Base-by-base conservation (phyloP, 768 basidiomycete species). In the Trametes cingulata region DNA sequence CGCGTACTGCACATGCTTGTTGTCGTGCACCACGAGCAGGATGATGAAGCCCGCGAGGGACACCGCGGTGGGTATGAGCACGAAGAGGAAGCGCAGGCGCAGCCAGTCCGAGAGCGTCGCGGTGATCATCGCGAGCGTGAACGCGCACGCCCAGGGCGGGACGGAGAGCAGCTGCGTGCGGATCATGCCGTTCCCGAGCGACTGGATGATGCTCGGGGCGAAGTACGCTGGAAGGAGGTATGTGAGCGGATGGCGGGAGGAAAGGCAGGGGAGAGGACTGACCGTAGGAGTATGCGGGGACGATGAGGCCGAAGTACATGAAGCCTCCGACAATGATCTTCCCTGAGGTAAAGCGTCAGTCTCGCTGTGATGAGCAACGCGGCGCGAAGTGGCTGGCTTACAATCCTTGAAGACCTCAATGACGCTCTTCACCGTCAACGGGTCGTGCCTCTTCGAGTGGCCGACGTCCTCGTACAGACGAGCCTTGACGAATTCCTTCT, bases 261-360 rank as follows among this genome's bases (percentile, higher is more conserved):
- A 27, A 8, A 13, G 27, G 17, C 49, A 4, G 37, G 12, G 29
- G 8, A 19, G 13, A 15, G 41, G n/a, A 52, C 68, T 42, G 47
- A 71, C 70, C 68, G 46, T 71, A 71, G 27, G 67, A 52, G 54
- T 71, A 72, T 3, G 68, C 71, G 15, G 69, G 67, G 6, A 69
- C 67, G 37, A 72, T 61, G 49, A 72, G 65, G 8, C 69, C 69
- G 54, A 72, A 65, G 64, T 72, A 72, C 69, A 72, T 72, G 58
- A 72, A 71, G n/a, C 69, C 71, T 27, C 68, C 69, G 19, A 66
- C 57, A 36, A 72, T 60, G 58, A 71, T 65, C 48, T 67, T 69
- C 60, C 58, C 71, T 72, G 46, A 17, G 39, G 4, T 12, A 4
- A 14, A 8, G 24, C 4, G n/a, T 52, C 3, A 52, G 50, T 2